Evolutionary conservation across 2,329 filamentous ascomycete genomes (phyloP).

Genomic region (Annulohypoxylon truncatum): DNA sequence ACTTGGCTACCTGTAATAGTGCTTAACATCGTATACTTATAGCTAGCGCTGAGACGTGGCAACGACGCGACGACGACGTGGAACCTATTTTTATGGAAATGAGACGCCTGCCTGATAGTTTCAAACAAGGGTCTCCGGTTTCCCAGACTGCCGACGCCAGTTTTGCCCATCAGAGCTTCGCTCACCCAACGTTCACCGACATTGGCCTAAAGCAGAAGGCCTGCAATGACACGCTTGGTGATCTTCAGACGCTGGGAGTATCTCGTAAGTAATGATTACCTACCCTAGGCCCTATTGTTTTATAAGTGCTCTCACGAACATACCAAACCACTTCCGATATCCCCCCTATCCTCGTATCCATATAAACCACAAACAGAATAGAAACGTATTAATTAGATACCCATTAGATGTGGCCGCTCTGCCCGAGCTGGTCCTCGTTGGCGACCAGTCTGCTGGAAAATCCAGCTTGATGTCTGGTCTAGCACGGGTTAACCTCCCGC

Average conservation of each 20-base stretch:
- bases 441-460: constrained; percentile 88
- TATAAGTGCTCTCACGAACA: no score
- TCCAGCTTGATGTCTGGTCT: constrained; percentile 67
- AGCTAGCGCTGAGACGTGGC: constrained; percentile 46
- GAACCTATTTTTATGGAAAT: constrained; percentile 47
- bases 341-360: no score
- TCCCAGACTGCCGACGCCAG: constrained; percentile 45
- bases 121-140: constrained; percentile 35
- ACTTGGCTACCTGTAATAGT: not conserved
- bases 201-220: constrained; percentile 73
- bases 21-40: constrained; percentile 6
- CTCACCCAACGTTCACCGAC: constrained; percentile 57
- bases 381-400: not conserved
- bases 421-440: constrained; percentile 84
- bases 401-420: constrained; percentile 68
- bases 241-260: constrained; percentile 78
- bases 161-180: constrained; percentile 49
- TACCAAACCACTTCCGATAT: no score
- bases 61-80: constrained; percentile 39
- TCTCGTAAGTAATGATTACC: constrained; percentile 55
- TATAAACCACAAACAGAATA: not conserved
- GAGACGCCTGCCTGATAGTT: constrained; percentile 28
- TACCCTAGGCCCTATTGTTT: not conserved
- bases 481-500: constrained; percentile 69
- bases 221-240: constrained; percentile 73